A percentile compares a stretch with the other conserved stretches of the same genome.
These are phyloP conservation scores for Zea mays DNA, from an alignment of 176 grass and related monocot species.

Conservation along the genomic window DNA sequence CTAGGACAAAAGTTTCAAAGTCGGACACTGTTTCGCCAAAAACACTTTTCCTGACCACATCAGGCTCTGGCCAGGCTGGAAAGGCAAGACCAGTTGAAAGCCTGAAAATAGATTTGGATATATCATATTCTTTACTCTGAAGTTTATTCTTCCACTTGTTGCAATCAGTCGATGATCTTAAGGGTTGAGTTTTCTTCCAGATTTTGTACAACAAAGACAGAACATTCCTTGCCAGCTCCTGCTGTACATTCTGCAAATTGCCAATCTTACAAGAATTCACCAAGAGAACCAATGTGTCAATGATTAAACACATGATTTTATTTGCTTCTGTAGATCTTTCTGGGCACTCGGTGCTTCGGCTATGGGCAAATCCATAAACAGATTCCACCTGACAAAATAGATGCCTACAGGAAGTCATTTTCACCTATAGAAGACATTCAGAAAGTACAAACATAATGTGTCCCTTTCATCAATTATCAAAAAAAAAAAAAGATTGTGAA, in stretches of 20 bases:
- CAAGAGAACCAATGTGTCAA: constrained; percentile 50
- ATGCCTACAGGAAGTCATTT: constrained; percentile 38
- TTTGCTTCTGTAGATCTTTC: constrained; percentile 17
- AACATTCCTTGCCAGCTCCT: constrained; percentile 39
- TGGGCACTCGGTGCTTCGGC: background rate
- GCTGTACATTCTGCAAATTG: constrained; percentile 29
- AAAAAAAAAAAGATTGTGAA: background rate
- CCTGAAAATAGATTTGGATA: constrained; percentile 81
- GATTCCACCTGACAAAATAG: constrained; percentile 42
- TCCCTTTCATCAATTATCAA: background rate
- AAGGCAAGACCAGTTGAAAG: constrained; percentile 53
- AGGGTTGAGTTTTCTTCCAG: constrained; percentile 34
- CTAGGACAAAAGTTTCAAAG: constrained; percentile 53
- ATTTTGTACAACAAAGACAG: constrained; percentile 51
- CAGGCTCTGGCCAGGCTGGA: constrained; percentile 29
- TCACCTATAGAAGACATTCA: constrained; percentile 23
- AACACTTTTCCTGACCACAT: constrained; percentile 39
- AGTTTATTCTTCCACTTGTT: constrained; percentile 25
- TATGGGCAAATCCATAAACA: background rate
- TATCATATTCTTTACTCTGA: constrained; percentile 44
- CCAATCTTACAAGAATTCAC: constrained; percentile 53
- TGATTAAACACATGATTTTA: constrained; percentile 38
- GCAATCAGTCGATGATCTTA: constrained; percentile 23
- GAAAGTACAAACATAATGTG: background rate
- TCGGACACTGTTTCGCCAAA: constrained; percentile 53